Evolutionary conservation across 2,329 filamentous ascomycete genomes (phyloP).

Genomic region (Penicillium expansum): DNA sequence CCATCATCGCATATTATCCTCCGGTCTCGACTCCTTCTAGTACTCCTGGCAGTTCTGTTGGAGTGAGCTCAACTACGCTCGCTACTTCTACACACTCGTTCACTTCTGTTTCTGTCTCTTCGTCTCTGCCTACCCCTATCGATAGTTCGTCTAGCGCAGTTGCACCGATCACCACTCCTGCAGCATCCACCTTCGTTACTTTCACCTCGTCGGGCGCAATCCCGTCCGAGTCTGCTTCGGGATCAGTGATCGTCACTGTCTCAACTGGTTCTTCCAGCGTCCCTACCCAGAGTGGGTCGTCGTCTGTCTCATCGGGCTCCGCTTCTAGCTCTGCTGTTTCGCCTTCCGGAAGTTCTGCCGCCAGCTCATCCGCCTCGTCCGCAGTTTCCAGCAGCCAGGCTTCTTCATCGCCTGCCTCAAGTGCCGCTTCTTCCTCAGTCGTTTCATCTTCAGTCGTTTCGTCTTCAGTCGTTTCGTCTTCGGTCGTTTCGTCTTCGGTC

Average conservation of each 20-base stretch:
- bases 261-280: conserved; percentile 2
- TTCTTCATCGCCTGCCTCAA: not conserved
- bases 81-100: conserved; percentile 7
- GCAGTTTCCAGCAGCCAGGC: not conserved
- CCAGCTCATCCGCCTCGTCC: not conserved
- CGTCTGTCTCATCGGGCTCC: conserved; percentile 1
- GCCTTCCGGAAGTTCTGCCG: not conserved
- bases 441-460: not conserved
- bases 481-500: not conserved
- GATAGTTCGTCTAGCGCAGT: not conserved
- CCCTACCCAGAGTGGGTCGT: conserved; percentile 1
- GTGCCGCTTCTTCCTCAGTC: not conserved
- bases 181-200: conserved; percentile 16
- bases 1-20: conserved; percentile 20
- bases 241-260: conserved; percentile 5
- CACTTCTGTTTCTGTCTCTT: conserved; percentile 2
- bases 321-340: conserved; percentile 4
- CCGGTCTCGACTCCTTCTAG: conserved; percentile 8
- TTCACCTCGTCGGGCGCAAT: not conserved
- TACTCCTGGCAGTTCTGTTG: conserved; percentile 11
- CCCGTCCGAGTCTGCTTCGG: not conserved
- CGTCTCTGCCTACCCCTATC: not conserved
- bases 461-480: not conserved
- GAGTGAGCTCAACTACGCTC: not conserved
- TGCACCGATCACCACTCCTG: not conserved